phyloP scores from a whole-genome alignment of 495 filamentous ascomycete species.

The Penicillium psychrofluorescens region DNA sequence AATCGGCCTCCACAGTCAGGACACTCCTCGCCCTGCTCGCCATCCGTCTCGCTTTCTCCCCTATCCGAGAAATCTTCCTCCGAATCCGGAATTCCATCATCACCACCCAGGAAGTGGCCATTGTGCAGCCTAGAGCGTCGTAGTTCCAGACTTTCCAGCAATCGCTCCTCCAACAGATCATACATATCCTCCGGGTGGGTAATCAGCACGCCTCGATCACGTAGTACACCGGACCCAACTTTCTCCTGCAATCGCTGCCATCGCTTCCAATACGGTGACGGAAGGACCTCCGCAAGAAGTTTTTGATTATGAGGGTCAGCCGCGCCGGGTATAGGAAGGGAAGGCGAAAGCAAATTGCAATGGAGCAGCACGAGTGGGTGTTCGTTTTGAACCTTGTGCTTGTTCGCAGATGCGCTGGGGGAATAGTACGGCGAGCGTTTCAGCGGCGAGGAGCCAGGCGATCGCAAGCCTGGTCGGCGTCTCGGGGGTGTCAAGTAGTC shows the following conservation, averaged over 20 bases:
- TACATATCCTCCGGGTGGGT: slow-evolving; percentile 87
- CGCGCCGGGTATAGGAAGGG: slow-evolving; percentile 55
- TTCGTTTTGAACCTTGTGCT: slow-evolving; percentile 53
- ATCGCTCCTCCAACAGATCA: slow-evolving; percentile 81
- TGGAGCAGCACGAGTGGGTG: slow-evolving; percentile 82
- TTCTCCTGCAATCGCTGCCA: slow-evolving; percentile 73
- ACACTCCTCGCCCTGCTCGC: slow-evolving; percentile 46
- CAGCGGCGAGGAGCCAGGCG: slow-evolving; percentile 25
- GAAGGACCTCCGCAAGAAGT: slow-evolving; percentile 51
- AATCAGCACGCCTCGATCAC: slow-evolving; percentile 75
- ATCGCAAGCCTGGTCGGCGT: slow-evolving; percentile 26
- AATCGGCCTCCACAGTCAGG: slow-evolving; percentile 52
- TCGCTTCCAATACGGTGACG: slow-evolving; percentile 54
- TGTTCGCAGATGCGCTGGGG: slow-evolving; percentile 35
- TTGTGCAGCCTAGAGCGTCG: slow-evolving; percentile 66
- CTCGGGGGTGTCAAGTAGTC: slow-evolving; percentile 30
- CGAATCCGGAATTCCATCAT: slow-evolving; percentile 26
- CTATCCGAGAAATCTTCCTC: slow-evolving; percentile 25
- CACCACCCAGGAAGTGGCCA: slow-evolving; percentile 56
- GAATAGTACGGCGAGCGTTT: slow-evolving; percentile 39
- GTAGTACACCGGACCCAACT: slow-evolving; percentile 62
- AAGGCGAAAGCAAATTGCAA: slow-evolving; percentile 70
- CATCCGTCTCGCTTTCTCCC: slow-evolving; percentile 26
- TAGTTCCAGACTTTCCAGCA: slow-evolving; percentile 83
- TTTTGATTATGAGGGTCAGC: slow-evolving; percentile 34